Base-by-base conservation (phyloP, 306 rosid genomes). In the Cucurbita ficifolia region DNA sequence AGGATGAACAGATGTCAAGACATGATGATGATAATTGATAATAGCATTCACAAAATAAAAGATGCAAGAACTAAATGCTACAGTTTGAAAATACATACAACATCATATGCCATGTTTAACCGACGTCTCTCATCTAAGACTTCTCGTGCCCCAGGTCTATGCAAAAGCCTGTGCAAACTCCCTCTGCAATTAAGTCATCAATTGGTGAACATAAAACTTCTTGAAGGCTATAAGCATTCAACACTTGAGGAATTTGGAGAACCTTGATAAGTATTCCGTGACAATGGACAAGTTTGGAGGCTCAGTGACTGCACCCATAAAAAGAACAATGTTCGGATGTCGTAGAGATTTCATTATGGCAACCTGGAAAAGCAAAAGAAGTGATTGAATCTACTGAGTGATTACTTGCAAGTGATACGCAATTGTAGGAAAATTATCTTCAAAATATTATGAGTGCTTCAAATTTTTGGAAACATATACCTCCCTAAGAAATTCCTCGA, bases 281-380 rank as follows among this genome's bases (percentile, higher is more conserved):
- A 95, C 99, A 62, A 95, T 95, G 75, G 99, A 95, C 77, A 95
- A 79, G 83, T 95, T 91, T 42, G 99, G 99, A 53, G 91, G 99
- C 76, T 89, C 88, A 8, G 91, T 95, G 78, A 95, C 99, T 61
- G 99, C 99, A n/a, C 99, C 99, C 99, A 95, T 95, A 76, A 89
- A 88, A 69, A 95, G 89, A 78, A 95, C 99, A 56, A 95, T 95
- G 75, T 95, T 89, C 33, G 99, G 99, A 88, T 95, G 99, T 75
- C 96, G 91, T 78, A 95, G 78, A 48, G 81, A 85, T 79, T 91
- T 95, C 99, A 95, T 91, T 86, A 95, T 95, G 60, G 99, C 83
- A 85, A 95, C 97, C 99, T 95, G 77, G 45, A 48, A 84, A 80
- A 79, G 56, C 54, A 83, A 67, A 72, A 73, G 48, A 78, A 74